Conservation (phyloP, 2,329 filamentous ascomycete genomes). For the Phaeophleospora eucalypticola region DNA sequence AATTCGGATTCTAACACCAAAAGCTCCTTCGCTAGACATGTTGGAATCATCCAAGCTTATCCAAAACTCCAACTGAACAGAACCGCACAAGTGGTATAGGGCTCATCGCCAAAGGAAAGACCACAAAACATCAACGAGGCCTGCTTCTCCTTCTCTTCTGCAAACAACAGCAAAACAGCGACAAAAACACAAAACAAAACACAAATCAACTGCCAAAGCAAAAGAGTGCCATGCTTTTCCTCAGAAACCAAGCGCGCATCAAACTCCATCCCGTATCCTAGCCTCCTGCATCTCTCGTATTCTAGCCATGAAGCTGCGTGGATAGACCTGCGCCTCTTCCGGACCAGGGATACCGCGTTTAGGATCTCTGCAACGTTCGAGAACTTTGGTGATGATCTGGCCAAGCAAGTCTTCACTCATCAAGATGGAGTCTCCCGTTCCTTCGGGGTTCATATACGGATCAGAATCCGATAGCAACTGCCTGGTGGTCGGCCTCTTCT, state of each 20-base stretch:
- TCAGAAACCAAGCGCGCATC: background rate
- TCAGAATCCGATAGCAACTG: constrained; percentile 55
- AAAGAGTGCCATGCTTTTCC: background rate
- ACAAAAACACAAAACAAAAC: background rate
- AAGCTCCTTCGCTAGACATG: background rate
- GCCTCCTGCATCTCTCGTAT: constrained; percentile 40
- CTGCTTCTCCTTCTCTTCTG: background rate
- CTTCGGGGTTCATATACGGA: constrained; percentile 56
- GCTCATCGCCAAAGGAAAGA: constrained; percentile 1
- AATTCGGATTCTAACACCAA: background rate
- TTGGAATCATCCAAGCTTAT: background rate
- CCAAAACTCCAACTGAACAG: background rate
- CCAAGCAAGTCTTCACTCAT: constrained; percentile 57
- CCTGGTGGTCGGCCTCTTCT: constrained; percentile 53
- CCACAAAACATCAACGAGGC: background rate
- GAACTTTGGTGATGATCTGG: constrained; percentile 57
- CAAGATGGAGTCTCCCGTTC: constrained; percentile 43
- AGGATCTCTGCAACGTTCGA: constrained; percentile 54
- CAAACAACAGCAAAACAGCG: background rate
- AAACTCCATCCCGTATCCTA: background rate
- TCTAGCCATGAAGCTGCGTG: constrained; percentile 46
- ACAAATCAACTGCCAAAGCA: too few species aligned
- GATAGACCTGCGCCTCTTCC: constrained; percentile 50
- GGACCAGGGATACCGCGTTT: constrained; percentile 52
- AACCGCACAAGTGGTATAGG: constrained; percentile 1